Base-by-base conservation (phyloP, 768 basidiomycete species). In the Cyclocybe aegerita region DNA sequence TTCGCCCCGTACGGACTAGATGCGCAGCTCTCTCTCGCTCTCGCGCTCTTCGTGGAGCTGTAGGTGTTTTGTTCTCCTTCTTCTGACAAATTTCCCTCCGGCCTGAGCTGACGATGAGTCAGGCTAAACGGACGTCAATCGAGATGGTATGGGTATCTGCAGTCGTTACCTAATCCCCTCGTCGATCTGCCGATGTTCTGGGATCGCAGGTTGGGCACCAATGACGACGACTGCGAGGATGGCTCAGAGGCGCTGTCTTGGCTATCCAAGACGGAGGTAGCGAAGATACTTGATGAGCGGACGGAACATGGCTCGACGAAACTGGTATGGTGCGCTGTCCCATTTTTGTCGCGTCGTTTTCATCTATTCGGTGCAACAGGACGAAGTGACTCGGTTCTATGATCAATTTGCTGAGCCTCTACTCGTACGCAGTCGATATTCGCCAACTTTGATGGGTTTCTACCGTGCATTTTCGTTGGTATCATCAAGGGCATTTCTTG, bases 401-500 rank as follows among this genome's bases (percentile, higher is more conserved):
- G 39, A 60, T 39, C 48, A 67, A 32, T 59, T 65, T 7, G 74
- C 65, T n/a, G 60, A 65, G 48, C 69, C 67, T 3, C 54, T 65
- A 37, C 60, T 77, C 33, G 52, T 55, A 39, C 53, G 39, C 37
- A 62, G 57, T 56, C 36, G 32, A 41, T 31, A 44, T 41, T 41
- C 39, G 34, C 66, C 70, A 32, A 65, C 63, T 4, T 43, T 77
- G 49, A 49, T 54, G 38, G 76, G 72, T 0, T 86, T 86, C 61
- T 66, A 73, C 45, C 70, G 75, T 44, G 81, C 85, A 8, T 80
- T 73, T 61, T 70, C 73, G 1, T 76, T 93, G 32, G 88, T 95
- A 44, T 88, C 85, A 3, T 88, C 90, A 4, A 77, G 93, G 35
- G 86, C 90, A 3, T 95, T 95, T 68, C 72, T 90, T 52, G 81